Percentiles rank a stretch among this genome's conserved stretches.
These are phyloP conservation scores for Aspergillus spinulosporus DNA, from an alignment of 2,329 filamentous ascomycete genomes.

Conservation along the genomic window DNA sequence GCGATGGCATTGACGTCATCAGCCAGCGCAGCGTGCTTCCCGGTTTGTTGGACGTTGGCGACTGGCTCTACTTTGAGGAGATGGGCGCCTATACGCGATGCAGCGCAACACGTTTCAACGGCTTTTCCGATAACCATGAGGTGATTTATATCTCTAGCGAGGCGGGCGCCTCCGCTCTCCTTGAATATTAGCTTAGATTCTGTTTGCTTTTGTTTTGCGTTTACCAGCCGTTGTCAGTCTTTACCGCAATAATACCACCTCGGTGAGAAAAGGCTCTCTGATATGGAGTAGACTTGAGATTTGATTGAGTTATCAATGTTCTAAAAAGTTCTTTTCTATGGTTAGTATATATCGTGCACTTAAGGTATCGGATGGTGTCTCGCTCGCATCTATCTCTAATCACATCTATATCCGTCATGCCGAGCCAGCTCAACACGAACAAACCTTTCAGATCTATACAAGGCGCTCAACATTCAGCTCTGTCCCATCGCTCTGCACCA, in stretches of 20 bases:
- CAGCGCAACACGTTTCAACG: slow-evolving; percentile 96
- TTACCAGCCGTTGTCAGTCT: neutral
- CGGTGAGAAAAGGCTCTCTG: neutral
- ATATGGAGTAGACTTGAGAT: slow-evolving; percentile 2
- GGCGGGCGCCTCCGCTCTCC: slow-evolving; percentile 74
- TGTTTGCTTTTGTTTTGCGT: slow-evolving; percentile 7
- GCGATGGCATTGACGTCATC: slow-evolving; percentile 96
- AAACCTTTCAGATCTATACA: slow-evolving; percentile 24
- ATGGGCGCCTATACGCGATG: slow-evolving; percentile 99
- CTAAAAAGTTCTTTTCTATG: neutral
- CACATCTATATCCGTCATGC: neutral
- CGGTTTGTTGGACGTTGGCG: slow-evolving; percentile 80
- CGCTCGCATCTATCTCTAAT: slow-evolving; percentile 3
- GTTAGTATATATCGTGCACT: too few relatives aligned
- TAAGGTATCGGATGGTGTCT: too few relatives aligned
- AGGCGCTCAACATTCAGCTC: slow-evolving; percentile 39
- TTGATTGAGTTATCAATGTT: neutral
- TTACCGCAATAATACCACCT: neutral
- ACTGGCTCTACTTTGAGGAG: slow-evolving; percentile 98
- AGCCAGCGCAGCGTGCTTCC: slow-evolving; percentile 75
- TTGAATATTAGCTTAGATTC: slow-evolving; percentile 48
- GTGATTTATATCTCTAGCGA: slow-evolving; percentile 95
- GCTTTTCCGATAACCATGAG: slow-evolving; percentile 88
- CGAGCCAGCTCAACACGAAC: slow-evolving; percentile 22
- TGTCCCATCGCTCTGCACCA: slow-evolving; percentile 32